Base-by-base conservation (phyloP, 2,329 filamentous ascomycete species). In the Chalaropsis ovoidea region DNA sequence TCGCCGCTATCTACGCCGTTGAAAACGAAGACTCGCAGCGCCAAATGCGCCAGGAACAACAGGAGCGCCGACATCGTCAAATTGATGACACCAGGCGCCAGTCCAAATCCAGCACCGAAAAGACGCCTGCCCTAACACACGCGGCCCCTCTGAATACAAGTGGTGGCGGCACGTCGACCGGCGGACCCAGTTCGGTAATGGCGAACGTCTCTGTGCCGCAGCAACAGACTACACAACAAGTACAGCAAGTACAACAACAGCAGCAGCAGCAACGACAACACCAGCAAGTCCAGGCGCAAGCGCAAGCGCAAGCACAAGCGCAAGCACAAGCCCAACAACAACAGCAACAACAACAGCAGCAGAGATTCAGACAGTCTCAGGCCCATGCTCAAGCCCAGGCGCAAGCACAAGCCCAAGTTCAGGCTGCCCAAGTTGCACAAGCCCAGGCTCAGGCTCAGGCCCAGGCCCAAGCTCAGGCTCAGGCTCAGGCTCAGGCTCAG, bases 11-110 rank as follows among this genome's bases (percentile, higher is more conserved):
- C 13, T 78, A 77, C 63, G 76, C 76, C 11, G 72, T 78, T 1
- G 76, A 78, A 61, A 78, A 78, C 67, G 77, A 78, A 67, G 77
- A 78, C 49, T 68, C 75, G 61, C 77, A 78, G 68, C 73, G 77
- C 11, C 74, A 76, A 62, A 71, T 72, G 63, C 72, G 77, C 19
- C 73, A 75, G 61, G 75, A 77, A 8, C 72, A 73, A 3, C 74
- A 76, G 62, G 73, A 77, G 49, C 74, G 72, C 67, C 72, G 76
- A 2, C 75, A 77, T 66, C 71, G 70, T 17, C 72, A 77, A 61
- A 73, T 77, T 3, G 77, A 77, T 22, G 71, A 75, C 15, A 69
- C 64, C 4, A 72, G 73, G 54, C 70, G 70, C 35, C 70, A 71
- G 19, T 52, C 58, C 13, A 58, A 63, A 15, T 17, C 17, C 13